Base-by-base conservation (phyloP, 768 basidiomycete species). In the Leccinum variicolor region DNA sequence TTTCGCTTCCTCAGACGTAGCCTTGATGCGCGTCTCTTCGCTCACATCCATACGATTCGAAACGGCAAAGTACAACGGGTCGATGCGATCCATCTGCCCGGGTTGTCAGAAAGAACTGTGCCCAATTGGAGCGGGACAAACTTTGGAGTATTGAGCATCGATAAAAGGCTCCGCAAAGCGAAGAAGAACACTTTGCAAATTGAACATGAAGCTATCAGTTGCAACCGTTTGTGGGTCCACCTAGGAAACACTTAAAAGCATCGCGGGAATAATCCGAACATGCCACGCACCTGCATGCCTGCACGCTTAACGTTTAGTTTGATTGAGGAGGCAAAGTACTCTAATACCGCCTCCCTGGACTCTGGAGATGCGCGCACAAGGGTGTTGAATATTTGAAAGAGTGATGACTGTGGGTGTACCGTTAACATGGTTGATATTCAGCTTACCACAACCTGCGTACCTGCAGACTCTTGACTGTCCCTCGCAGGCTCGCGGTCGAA, bases 11-110 rank as follows among this genome's bases (percentile, higher is more conserved):
- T 93, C 89, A 61, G 86, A 89, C 0, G 92, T 93, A 0, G 94
- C 94, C 64, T 93, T 94, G 62, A 99, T 90, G 52, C 94, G 86
- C 0, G 97, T 99, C 69, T 97, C 93, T 14, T 98, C 96, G 28
- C 75, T 84, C 23, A 96, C 73, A 62, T 91, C 79, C 28, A 98
- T 82, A 6, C 93, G 81, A 10, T 77, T 69, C 5, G 89, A 89
- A 58, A 81, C 83, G 10, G 84, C 84, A 67, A 85, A 95, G 72
- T 87, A 98, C 7, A 86, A 71, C 2, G 86, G 78, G 66, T 99
- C 96, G 50, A 99, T 92, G 58, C 90, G 88, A 69, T 97, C 90
- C 66, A 99, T 88, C 92, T 97, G 48, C 34, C 10, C 10, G 4
- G 19, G 21, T 50, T 34, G 8, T 71, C 48, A 63, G 51, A 13